Evolutionary conservation across 2,329 filamentous ascomycete species (phyloP), one percentile per base, ranked within the genome.

Genomic region (Tolypocladium album): DNA sequence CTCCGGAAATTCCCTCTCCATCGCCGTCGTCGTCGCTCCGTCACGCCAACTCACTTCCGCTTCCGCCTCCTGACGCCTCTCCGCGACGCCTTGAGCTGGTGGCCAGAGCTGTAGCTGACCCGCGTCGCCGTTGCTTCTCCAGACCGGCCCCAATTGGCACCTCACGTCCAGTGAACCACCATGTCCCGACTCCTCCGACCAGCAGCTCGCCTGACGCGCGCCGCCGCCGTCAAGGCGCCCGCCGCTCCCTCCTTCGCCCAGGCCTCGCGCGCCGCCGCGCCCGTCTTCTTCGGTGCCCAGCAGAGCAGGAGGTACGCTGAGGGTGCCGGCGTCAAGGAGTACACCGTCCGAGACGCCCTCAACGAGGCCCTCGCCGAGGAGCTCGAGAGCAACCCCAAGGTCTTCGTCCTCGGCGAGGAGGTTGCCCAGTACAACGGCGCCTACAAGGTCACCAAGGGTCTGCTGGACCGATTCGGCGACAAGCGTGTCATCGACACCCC

Each of bases 341-440:
- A 96, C 79, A 96, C 94, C 53, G 94, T 99, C 71, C 87, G 94
- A 80, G 94, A 99, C 74, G 94, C 94, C 62, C 82, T 99, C 72
- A 99, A 99, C 76, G 93, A 99, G 82, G 94, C 94, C 62, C 87
- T 99, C 73, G 92, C 92, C 56, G 94, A 99, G 82, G 94, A 99
- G 83, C 87, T 99, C 76, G 92, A 97, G 82, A 75, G 78, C 73
- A 96, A 99, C 78, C 83, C 88, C 65, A 97, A 97, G 83, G 92
- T 97, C 69, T 99, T 97, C 76, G 80, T 99, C 68, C 77, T 99
- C 61, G 94, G 94, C 71, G 94, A 99, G 83, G 94, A 99, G 81
- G 94, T 99, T 72, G 94, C 94, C 70, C 94, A 99, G 80, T 99
- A 99, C 83, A 99, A 99, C 77, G 94, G 94, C 82, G 93, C 93